These are phyloP conservation scores for Boletus rubroflammeus DNA, from an alignment of 768 basidiomycete genomes.

Conservation along the genomic window DNA sequence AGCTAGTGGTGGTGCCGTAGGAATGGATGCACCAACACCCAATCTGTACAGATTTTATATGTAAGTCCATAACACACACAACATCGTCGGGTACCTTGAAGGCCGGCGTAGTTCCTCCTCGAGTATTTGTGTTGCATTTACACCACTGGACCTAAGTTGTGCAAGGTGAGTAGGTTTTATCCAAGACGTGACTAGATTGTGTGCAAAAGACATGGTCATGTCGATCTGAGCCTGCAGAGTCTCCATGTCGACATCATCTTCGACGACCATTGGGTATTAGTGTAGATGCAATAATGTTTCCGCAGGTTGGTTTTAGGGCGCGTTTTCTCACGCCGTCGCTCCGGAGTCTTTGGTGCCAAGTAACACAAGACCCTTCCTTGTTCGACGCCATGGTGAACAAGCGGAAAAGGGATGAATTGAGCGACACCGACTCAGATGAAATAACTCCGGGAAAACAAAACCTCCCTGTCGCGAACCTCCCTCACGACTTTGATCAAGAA, in stretches of 20 bases:
- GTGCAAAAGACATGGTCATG: slow-evolving; percentile 71
- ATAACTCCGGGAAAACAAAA: slow-evolving; percentile 63
- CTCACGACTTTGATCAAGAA: slow-evolving; percentile 59
- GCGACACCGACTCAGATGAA: slow-evolving; percentile 60
- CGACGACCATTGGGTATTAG: slow-evolving; percentile 25
- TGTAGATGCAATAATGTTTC: not conserved
- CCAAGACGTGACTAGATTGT: slow-evolving; percentile 75
- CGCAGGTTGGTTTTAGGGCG: not conserved
- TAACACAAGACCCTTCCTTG: not conserved
- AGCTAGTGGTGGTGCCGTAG: slow-evolving; percentile 42
- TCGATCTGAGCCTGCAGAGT: slow-evolving; percentile 80
- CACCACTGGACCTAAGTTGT: slow-evolving; percentile 28
- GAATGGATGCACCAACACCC: slow-evolving; percentile 68
- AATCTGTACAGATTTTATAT: slow-evolving; percentile 41
- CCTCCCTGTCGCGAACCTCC: slow-evolving; percentile 77
- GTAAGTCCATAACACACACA: not conserved
- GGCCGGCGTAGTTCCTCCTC: slow-evolving; percentile 67
- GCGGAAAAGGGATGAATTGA: slow-evolving; percentile 51
- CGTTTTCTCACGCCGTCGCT: slow-evolving; percentile 20
- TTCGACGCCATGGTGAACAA: slow-evolving; percentile 36
- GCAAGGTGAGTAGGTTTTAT: slow-evolving; percentile 52
- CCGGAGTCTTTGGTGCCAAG: not conserved
- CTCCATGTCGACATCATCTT: slow-evolving; percentile 62
- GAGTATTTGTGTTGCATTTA: slow-evolving; percentile 50
- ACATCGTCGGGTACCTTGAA: slow-evolving; percentile 46